These are phyloP conservation scores for Coemansia guatemalensis DNA, from an alignment of 192 early-diverging fungal species.

Conservation along the genomic window DNA sequence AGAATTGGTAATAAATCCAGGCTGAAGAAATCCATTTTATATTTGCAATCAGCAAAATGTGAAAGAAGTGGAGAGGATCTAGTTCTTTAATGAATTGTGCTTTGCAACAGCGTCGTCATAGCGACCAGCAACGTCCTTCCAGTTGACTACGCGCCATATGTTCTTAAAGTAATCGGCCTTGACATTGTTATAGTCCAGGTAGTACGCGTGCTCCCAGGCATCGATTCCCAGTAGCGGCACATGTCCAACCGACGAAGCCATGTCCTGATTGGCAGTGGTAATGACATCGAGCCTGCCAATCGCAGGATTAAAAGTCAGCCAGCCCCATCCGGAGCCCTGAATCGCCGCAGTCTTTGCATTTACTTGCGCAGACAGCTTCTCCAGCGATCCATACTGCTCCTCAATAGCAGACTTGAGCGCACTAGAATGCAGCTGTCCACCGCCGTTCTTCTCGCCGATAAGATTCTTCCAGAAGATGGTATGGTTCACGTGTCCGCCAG, in stretches of 20 bases:
- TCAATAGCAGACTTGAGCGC: constrained; percentile 73
- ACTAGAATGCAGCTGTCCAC: constrained; percentile 67
- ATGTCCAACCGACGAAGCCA: constrained; percentile 56
- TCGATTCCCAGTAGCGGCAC: constrained; percentile 89
- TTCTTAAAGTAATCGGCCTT: constrained; percentile 95
- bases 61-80: background rate
- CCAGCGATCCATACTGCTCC: constrained; percentile 79
- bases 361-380: constrained; percentile 75
- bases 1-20: too few relatives aligned
- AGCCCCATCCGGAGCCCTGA: constrained; percentile 95
- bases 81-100: constrained; percentile 6
- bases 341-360: constrained; percentile 78
- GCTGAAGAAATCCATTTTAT: background rate
- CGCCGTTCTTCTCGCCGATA: constrained; percentile 74
- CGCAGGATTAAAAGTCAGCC: constrained; percentile 87
- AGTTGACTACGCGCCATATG: constrained; percentile 96
- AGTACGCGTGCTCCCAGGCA: constrained; percentile 98
- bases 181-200: constrained; percentile 97
- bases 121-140: constrained; percentile 90
- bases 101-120: constrained; percentile 63
- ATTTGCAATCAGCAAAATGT: background rate
- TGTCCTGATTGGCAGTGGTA: constrained; percentile 88
- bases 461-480: constrained; percentile 95
- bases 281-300: constrained; percentile 80
- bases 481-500: constrained; percentile 90